phyloP scores from a whole-genome alignment of 2,329 filamentous ascomycete genomes.

The Pseudogymnoascus sp. region DNA sequence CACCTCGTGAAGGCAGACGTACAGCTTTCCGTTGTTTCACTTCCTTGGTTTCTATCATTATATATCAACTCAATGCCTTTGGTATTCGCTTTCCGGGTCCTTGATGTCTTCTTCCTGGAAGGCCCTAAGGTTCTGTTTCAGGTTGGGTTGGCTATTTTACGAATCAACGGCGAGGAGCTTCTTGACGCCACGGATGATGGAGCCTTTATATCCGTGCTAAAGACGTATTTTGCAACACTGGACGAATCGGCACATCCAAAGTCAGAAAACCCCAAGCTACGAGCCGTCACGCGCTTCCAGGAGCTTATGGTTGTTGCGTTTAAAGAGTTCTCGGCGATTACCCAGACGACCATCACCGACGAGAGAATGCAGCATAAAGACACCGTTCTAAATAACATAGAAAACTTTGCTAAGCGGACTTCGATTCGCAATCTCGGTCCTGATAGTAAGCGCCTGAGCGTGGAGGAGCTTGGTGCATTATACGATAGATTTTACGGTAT shows the following conservation, averaged over 20 bases:
- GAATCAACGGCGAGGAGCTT: constrained; percentile 94
- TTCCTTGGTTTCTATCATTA: constrained; percentile 95
- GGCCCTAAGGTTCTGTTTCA: constrained; percentile 97
- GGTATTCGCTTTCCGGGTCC: constrained; percentile 90
- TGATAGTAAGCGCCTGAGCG: constrained; percentile 83
- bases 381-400: constrained; percentile 88
- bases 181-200: constrained; percentile 91
- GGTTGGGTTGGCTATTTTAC: constrained; percentile 88
- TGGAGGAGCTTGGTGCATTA: constrained; percentile 78
- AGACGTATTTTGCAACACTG: constrained; percentile 85
- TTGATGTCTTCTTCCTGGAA: constrained; percentile 98
- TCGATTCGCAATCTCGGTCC: constrained; percentile 92
- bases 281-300: constrained; percentile 91
- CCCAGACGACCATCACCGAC: constrained; percentile 84
- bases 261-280: constrained; percentile 88
- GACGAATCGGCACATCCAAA: constrained; percentile 95
- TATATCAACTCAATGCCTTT: constrained; percentile 99
- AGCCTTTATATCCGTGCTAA: constrained; percentile 92
- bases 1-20: constrained; percentile 96
- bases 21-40: constrained; percentile 90
- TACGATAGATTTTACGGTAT: constrained; percentile 94
- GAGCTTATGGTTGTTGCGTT: constrained; percentile 99
- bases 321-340: constrained; percentile 95
- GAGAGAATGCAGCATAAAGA: constrained; percentile 89
- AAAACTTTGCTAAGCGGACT: constrained; percentile 93